Conservation (phyloP, 352 stramenopile species). For the Blastocystis sp. region DNA sequence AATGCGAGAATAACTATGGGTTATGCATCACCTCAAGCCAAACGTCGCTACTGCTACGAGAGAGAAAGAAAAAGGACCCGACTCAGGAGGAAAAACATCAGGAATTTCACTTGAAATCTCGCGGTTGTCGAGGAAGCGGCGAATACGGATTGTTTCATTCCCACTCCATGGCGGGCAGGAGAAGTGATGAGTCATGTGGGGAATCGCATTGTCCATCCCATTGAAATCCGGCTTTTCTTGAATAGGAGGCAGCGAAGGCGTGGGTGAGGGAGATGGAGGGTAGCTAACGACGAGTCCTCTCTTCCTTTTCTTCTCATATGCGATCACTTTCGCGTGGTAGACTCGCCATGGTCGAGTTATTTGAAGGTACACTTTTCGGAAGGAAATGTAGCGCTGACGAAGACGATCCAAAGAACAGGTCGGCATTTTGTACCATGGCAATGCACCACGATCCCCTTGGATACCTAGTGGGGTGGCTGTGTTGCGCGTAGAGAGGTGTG, state of each 20-base stretch:
- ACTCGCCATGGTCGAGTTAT: background rate
- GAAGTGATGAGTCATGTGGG: background rate
- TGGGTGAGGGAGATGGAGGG: background rate
- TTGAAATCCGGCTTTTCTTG: constrained; percentile 1
- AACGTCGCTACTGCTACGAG: background rate
- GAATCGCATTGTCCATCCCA: background rate
- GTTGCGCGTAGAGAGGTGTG: no score
- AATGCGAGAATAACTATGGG: background rate
- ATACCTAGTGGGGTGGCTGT: no score
- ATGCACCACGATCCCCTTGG: no score
- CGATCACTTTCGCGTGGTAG: background rate
- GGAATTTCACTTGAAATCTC: background rate
- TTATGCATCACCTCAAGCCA: background rate
- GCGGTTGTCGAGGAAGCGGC: background rate
- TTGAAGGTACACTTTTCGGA: background rate
- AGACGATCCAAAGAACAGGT: background rate
- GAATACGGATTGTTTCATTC: background rate
- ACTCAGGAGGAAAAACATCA: background rate
- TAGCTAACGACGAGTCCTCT: background rate
- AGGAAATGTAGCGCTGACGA: background rate
- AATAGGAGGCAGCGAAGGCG: background rate
- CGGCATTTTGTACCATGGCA: no score
- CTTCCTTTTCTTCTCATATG: constrained; percentile 17
- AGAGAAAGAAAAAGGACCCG: background rate
- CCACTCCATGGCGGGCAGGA: background rate